phyloP scores from a whole-genome alignment of 257 asterid species.

The Datura wrightii region DNA sequence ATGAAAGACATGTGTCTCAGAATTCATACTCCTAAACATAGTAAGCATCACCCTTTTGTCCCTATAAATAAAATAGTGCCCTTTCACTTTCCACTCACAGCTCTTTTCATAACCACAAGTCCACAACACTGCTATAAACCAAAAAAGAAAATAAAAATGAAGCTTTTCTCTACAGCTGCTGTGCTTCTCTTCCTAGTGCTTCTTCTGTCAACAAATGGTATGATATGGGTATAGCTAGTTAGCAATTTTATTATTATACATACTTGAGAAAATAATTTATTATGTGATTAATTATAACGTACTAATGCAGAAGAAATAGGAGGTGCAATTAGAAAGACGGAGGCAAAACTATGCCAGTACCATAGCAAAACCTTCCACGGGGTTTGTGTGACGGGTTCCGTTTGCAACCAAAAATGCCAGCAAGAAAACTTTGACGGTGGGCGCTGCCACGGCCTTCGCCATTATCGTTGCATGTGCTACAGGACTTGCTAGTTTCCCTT shows the following conservation, averaged over 20 bases:
- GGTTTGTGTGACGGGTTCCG: neutral
- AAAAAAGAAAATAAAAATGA: neutral
- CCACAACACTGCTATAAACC: neutral
- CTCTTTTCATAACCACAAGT: neutral
- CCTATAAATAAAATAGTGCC: neutral
- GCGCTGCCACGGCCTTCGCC: neutral
- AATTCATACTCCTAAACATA: neutral
- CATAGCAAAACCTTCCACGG: constrained; percentile 11
- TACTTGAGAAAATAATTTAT: too few species aligned
- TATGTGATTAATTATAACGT: too few species aligned
- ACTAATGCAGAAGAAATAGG: neutral
- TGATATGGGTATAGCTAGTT: too few species aligned
- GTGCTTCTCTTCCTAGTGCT: neutral
- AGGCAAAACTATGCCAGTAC: neutral
- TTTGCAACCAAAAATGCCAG: neutral
- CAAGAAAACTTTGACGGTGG: neutral
- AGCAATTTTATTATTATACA: too few species aligned
- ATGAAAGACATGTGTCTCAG: neutral
- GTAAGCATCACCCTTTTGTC: neutral
- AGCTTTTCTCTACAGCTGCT: neutral
- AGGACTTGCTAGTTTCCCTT: neutral
- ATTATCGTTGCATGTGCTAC: constrained; percentile 10
- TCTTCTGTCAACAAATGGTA: neutral
- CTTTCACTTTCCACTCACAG: neutral
- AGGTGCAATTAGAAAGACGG: neutral